These are phyloP conservation scores for Mycosarcoma maydis DNA, from an alignment of 1,284 basidiomycete species.

Conservation along the genomic window DNA sequence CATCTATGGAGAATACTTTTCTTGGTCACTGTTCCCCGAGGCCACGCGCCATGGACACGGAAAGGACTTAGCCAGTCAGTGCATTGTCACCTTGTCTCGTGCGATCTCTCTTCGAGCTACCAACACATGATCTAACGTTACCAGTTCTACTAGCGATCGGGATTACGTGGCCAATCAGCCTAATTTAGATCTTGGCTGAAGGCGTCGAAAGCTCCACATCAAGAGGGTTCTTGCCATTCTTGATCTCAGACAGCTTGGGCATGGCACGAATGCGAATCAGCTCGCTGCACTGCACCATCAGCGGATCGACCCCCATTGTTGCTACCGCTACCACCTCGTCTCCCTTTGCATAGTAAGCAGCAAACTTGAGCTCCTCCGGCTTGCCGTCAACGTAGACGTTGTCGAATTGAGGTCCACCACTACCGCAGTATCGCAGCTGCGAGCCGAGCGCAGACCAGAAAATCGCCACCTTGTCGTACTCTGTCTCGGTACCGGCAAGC, in stretches of 20 bases:
- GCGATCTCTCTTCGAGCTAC: too few relatives aligned
- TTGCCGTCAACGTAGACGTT: constrained; percentile 81
- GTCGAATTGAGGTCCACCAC: constrained; percentile 75
- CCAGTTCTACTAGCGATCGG: too few relatives aligned
- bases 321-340: constrained; percentile 83
- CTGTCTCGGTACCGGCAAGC: constrained; percentile 43
- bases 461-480: constrained; percentile 80
- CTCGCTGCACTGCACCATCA: constrained; percentile 83
- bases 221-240: constrained; percentile 69
- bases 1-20: not conserved
- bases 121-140: too few relatives aligned
- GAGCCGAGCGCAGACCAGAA: constrained; percentile 84
- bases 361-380: constrained; percentile 74
- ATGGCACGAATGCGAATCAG: constrained; percentile 81
- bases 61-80: too few relatives aligned
- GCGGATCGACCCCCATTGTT: constrained; percentile 83
- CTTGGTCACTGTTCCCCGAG: not conserved
- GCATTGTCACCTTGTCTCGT: too few relatives aligned
- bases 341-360: constrained; percentile 81
- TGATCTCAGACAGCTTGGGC: constrained; percentile 81
- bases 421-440: constrained; percentile 83
- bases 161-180: too few relatives aligned
- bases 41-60: not conserved
- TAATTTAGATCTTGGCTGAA: constrained; percentile 30
- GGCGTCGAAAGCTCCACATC: constrained; percentile 27